Base-by-base conservation (phyloP, 2,329 filamentous ascomycete species). In the Aspergillus fumigatus region DNA sequence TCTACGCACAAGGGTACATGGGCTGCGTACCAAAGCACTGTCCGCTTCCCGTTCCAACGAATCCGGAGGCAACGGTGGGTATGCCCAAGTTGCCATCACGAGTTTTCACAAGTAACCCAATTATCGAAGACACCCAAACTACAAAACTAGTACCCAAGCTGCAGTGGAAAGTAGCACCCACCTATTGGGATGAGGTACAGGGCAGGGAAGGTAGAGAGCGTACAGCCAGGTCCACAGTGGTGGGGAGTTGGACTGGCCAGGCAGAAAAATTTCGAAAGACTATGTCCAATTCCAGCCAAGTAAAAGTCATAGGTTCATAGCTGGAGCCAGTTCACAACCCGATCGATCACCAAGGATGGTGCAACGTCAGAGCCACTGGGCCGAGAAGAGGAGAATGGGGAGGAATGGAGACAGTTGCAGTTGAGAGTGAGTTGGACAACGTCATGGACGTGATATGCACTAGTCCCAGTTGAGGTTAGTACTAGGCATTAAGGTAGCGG, bases 71-170 rank as follows among this genome's bases (percentile, higher is more conserved):
- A 85, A 77, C 53, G 82, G 79, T 57, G 84, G 84, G 75, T 84
- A 87, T 53, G 84, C 78, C 69, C 82, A 80, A 47, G 84, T 83
- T 19, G 84, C 83, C 84, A 87, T 87, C 3, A n/a, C 59, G 32
- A 21, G 19, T 26, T 54, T 32, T 41, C 23, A 54, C 25, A 25
- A 14, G 43, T 23, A 47, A 7, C 21, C 43, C 43, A 21, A 21
- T 19, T 8, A 43, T 21, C 40, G 9, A 17, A 21, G 32, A 43
- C 50, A 19, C 50, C 38, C n/a, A 38, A 21, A 52, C 29, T 52
- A 29, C 17, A 27, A 23, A 10, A 7, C 50, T 41, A 25, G 25
- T 17, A 27, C 25, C 32, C 17, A 19, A 25, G 35, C 23, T 23
- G 38, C 50, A 52, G 35, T 27, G 7, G 26, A 19, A 23, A 21